Evolutionary conservation across 495 filamentous ascomycete species (phyloP).

Genomic region (Penicillium cosmopolitanum): DNA sequence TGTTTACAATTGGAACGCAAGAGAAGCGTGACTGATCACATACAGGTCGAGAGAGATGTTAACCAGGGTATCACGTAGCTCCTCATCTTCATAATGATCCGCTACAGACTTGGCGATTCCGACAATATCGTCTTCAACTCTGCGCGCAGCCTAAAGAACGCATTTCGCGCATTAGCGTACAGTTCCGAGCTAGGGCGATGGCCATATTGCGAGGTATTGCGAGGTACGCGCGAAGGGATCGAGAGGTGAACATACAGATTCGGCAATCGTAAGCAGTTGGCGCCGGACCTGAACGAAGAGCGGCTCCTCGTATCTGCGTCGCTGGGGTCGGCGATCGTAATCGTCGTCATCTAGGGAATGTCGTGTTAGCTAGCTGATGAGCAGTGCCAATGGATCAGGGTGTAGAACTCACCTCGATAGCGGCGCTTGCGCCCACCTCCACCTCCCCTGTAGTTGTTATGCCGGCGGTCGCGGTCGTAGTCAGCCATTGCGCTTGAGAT

Average conservation of each 20-base stretch:
- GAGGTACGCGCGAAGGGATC: constrained; percentile 4
- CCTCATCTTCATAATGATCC: constrained; percentile 81
- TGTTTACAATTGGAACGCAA: not conserved
- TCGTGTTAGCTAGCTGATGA: constrained; percentile 13
- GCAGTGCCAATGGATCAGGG: not conserved
- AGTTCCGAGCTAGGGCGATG: not conserved
- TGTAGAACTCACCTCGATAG: constrained; percentile 51
- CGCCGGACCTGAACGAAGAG: constrained; percentile 74
- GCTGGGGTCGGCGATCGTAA: constrained; percentile 70
- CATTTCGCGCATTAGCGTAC: constrained; percentile 19
- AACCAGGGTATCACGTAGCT: constrained; percentile 68
- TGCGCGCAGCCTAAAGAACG: constrained; percentile 61
- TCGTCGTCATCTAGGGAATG: constrained; percentile 71
- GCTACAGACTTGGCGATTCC: constrained; percentile 75
- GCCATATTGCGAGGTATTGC: not conserved
- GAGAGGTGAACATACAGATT: constrained; percentile 60
- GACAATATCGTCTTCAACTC: constrained; percentile 78
- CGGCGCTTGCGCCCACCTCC: constrained; percentile 70
- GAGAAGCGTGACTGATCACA: constrained; percentile 22
- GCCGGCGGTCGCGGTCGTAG: constrained; percentile 70
- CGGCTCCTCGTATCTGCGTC: constrained; percentile 80
- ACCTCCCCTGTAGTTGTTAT: constrained; percentile 50
- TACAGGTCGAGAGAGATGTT: constrained; percentile 76
- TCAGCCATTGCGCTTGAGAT: constrained; percentile 63
- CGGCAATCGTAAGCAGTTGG: constrained; percentile 80